These are phyloP conservation scores for Diversispora eburnea DNA, from an alignment of 192 early-diverging fungal species.

Conservation along the genomic window DNA sequence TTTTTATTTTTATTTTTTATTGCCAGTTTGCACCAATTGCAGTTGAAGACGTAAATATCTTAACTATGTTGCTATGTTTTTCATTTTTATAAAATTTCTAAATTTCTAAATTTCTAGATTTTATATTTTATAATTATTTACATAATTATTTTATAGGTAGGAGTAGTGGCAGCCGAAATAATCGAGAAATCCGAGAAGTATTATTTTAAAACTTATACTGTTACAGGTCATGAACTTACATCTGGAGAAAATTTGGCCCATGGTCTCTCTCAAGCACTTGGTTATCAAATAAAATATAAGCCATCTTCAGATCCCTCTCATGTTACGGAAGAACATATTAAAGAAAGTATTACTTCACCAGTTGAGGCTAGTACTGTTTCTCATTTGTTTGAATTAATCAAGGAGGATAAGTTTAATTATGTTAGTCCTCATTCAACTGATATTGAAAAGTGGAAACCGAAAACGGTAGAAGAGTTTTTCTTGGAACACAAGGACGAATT, in stretches of 20 bases:
- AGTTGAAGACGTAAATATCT: slow-evolving; percentile 18
- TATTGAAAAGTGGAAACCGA: slow-evolving; percentile 11
- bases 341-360: background rate
- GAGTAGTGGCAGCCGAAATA: background rate
- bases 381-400: slow-evolving; percentile 18
- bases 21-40: slow-evolving; percentile 20
- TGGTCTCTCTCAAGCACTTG: background rate
- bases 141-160: slow-evolving; percentile 5
- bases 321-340: slow-evolving; percentile 11
- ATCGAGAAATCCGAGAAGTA: slow-evolving; percentile 27
- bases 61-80: too few species aligned
- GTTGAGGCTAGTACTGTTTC: background rate
- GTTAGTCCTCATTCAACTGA: slow-evolving; percentile 22
- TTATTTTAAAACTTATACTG: background rate
- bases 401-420: slow-evolving; percentile 15
- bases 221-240: slow-evolving; percentile 9
- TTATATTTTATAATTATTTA: background rate
- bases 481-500: slow-evolving; percentile 9
- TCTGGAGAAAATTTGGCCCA: background rate
- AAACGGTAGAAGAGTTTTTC: slow-evolving; percentile 18
- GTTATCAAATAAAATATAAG: slow-evolving; percentile 5
- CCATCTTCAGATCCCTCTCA: background rate
- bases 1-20: background rate
- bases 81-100: background rate
- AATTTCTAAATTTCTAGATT: background rate